Percentiles rank a stretch among this genome's conserved stretches.
These are phyloP conservation scores for Amborella trichopoda DNA, from an alignment of 164 flowering plant species.

Conservation along the genomic window DNA sequence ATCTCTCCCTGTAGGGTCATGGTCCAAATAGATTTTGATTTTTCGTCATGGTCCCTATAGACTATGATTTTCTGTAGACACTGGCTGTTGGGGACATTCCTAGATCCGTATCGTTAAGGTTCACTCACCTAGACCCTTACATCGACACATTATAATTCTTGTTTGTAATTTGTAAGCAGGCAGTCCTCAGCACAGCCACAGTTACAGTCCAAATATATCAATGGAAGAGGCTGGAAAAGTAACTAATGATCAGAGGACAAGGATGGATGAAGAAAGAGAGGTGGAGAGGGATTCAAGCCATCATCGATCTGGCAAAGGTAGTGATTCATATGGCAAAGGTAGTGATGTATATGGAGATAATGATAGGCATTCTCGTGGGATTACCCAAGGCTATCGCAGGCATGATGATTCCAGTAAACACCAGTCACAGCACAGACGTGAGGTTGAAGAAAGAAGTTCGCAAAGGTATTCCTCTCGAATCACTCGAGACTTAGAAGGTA, in stretches of 20 bases:
- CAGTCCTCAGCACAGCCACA: conserved; percentile 32
- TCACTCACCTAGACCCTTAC: no score
- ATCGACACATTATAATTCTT: no score
- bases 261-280: conserved; percentile 35
- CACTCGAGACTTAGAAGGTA: conserved; percentile 33
- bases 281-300: conserved; percentile 25
- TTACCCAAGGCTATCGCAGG: conserved; percentile 29
- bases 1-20: no score
- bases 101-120: no score
- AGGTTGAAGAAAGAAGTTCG: conserved; percentile 34
- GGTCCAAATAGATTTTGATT: no score
- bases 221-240: conserved; percentile 23
- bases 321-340: conserved; percentile 27
- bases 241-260: conserved; percentile 21
- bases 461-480: conserved; percentile 31
- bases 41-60: no score
- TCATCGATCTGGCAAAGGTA: conserved; percentile 25
- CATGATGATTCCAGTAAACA: conserved; percentile 40
- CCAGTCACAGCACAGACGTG: conserved; percentile 33
- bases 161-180: no score
- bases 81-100: no score
- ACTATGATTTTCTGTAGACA: no score
- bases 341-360: conserved; percentile 9
- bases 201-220: conserved; percentile 27
- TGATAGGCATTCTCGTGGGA: conserved; percentile 42